These are phyloP conservation scores for Crucibulum laeve DNA, from an alignment of 768 basidiomycete genomes.

Conservation along the genomic window DNA sequence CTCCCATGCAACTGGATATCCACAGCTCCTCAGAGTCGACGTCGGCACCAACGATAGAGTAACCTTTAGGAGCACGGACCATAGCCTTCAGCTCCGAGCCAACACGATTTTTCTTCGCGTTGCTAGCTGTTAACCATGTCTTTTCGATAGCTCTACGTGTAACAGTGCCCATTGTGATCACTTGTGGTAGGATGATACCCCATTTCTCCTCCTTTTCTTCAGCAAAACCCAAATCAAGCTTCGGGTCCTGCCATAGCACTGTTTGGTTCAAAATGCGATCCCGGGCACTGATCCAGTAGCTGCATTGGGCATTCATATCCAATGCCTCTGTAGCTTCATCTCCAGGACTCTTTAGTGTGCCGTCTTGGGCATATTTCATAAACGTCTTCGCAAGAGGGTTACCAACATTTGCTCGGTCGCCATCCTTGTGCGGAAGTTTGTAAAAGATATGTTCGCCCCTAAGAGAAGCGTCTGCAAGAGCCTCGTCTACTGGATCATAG, in stretches of 20 bases:
- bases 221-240: constrained; percentile 50
- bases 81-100: constrained; percentile 98
- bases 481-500: constrained; percentile 57
- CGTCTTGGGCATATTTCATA: constrained; percentile 83
- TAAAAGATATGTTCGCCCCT: constrained; percentile 65
- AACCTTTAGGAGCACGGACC: constrained; percentile 91
- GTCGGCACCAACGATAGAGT: constrained; percentile 94
- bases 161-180: constrained; percentile 98
- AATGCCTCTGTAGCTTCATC: constrained; percentile 80
- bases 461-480: constrained; percentile 44
- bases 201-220: constrained; percentile 43
- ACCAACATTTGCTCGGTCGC: constrained; percentile 93
- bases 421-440: constrained; percentile 96
- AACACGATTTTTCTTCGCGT: constrained; percentile 96
- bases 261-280: constrained; percentile 91
- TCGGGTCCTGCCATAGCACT: constrained; percentile 75
- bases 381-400: constrained; percentile 88
- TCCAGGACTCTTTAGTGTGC: constrained; percentile 78
- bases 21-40: constrained; percentile 99
- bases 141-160: constrained; percentile 96
- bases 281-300: constrained; percentile 95
- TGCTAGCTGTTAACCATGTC: constrained; percentile 97
- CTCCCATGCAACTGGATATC: constrained; percentile 99
- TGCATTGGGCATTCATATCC: constrained; percentile 90
- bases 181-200: constrained; percentile 93